Evolutionary conservation across 495 filamentous ascomycete genomes (phyloP).

Genomic region (Penicillium desertorum): DNA sequence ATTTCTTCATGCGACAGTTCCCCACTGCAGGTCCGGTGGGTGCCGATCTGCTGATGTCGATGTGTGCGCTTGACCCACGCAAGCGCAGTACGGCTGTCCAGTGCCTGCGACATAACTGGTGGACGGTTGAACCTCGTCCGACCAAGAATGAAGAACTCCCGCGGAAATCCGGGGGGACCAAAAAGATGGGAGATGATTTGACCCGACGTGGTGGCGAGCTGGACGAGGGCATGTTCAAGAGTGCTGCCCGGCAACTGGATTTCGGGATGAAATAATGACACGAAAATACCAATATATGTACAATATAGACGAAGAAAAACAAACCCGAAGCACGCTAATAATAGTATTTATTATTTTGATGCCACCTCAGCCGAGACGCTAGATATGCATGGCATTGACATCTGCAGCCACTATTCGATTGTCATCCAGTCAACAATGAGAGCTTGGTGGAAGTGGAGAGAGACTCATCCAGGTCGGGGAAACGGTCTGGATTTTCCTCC

Average conservation of each 20-base stretch:
- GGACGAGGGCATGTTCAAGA: slow-evolving; percentile 62
- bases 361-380: neutral
- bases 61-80: slow-evolving; percentile 80
- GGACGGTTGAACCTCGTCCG: slow-evolving; percentile 77
- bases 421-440: neutral
- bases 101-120: slow-evolving; percentile 83
- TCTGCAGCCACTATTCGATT: slow-evolving; percentile 10
- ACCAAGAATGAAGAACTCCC: slow-evolving; percentile 83
- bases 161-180: slow-evolving; percentile 60
- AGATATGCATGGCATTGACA: slow-evolving; percentile 4
- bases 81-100: slow-evolving; percentile 73
- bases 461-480: no score
- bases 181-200: slow-evolving; percentile 81
- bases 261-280: slow-evolving; percentile 59
- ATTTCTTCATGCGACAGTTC: slow-evolving; percentile 70
- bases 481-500: no score
- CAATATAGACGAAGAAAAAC: neutral
- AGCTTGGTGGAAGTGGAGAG: no score
- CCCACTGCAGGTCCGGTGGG: slow-evolving; percentile 75
- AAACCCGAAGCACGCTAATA: neutral
- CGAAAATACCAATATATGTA: neutral
- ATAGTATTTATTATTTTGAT: neutral
- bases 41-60: slow-evolving; percentile 82
- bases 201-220: slow-evolving; percentile 75
- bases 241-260: slow-evolving; percentile 84